Evolutionary conservation across 2,329 filamentous ascomycete genomes (phyloP).

Genomic region (Penicillium oxalicum): DNA sequence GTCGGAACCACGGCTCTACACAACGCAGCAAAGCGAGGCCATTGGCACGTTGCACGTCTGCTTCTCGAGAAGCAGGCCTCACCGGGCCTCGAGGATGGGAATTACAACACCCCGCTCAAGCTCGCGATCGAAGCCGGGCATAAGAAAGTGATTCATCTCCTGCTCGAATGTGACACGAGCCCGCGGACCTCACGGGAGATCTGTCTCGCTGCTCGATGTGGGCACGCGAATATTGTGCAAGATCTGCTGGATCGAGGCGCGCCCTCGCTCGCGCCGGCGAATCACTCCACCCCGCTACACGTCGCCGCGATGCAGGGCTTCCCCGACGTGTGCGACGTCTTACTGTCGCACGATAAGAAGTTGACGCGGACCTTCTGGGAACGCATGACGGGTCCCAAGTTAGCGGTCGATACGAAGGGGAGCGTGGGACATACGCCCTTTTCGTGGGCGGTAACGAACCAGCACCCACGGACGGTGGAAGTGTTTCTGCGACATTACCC

Average conservation of each 20-base stretch:
- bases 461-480: neutral
- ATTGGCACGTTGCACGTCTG: slow-evolving; percentile 6
- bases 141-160: slow-evolving; percentile 1
- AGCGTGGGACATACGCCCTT: slow-evolving; percentile 1
- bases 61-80: slow-evolving; percentile 4
- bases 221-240: slow-evolving; percentile 2
- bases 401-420: slow-evolving; percentile 1
- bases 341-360: slow-evolving; percentile 3
- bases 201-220: neutral
- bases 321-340: slow-evolving; percentile 5
- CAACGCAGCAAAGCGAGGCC: slow-evolving; percentile 4
- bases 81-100: neutral
- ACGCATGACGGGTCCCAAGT: slow-evolving; percentile 1
- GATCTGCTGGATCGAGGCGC: slow-evolving; percentile 3
- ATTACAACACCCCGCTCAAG: neutral
- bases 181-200: neutral
- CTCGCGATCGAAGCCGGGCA: slow-evolving; percentile 1
- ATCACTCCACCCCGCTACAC: neutral
- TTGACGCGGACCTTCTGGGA: slow-evolving; percentile 2
- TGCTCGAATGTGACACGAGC: slow-evolving; percentile 1
- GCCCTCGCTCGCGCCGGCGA: neutral
- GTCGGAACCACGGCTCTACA: slow-evolving; percentile 7
- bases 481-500: slow-evolving; percentile 6
- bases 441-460: neutral
- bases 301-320: slow-evolving; percentile 1